These are phyloP conservation scores for Colletotrichum musicola DNA, from an alignment of 2,329 filamentous ascomycete species.

Conservation along the genomic window DNA sequence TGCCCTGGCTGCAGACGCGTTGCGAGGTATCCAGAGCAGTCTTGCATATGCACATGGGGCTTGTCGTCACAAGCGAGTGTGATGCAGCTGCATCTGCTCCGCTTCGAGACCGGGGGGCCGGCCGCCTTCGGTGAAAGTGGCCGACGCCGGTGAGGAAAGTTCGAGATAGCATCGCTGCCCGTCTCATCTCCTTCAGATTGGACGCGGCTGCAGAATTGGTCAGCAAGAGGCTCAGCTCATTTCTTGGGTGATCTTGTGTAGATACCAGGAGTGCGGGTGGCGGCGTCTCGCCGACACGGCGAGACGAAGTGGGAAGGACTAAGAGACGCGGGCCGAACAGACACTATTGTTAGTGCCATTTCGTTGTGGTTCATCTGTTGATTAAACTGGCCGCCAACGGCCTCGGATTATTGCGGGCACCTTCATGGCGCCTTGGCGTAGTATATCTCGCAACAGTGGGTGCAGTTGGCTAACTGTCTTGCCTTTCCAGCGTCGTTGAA, in stretches of 20 bases:
- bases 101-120: conserved; percentile 6
- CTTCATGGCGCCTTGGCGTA: not conserved
- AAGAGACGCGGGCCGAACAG: conserved; percentile 21
- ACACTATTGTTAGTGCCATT: conserved; percentile 1
- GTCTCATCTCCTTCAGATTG: conserved; percentile 1
- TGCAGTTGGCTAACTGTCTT: not conserved
- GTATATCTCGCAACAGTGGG: conserved; percentile 3
- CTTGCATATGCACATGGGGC: conserved; percentile 22
- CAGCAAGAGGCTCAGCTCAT: not conserved
- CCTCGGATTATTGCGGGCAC: not conserved
- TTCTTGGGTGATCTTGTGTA: conserved; percentile 6
- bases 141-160: not conserved
- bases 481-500: not conserved
- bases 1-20: conserved; percentile 9
- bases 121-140: conserved; percentile 9
- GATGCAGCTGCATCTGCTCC: conserved; percentile 31
- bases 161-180: conserved; percentile 7
- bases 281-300: conserved; percentile 19
- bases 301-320: conserved; percentile 19
- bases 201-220: not conserved
- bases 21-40: conserved; percentile 1
- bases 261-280: conserved; percentile 26
- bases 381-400: not conserved
- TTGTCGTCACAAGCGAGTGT: conserved; percentile 27
- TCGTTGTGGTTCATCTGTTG: conserved; percentile 4